These are phyloP conservation scores for Fistulina hepatica DNA, from an alignment of 1,284 basidiomycete species.

Conservation along the genomic window DNA sequence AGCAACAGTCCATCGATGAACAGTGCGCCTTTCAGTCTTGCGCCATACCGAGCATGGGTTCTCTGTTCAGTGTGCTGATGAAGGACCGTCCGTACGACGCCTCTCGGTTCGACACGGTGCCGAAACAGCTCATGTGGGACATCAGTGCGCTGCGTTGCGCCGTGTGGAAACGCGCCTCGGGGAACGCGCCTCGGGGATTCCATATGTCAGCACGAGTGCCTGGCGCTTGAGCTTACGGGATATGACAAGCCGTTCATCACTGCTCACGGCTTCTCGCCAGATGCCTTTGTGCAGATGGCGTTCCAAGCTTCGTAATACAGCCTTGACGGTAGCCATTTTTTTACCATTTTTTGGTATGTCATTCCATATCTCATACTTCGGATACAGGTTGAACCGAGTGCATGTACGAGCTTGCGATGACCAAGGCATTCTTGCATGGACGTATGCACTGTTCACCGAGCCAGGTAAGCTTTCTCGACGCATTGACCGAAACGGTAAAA, in stretches of 20 bases:
- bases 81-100: no score
- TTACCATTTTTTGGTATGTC: no score
- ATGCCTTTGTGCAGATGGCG: conserved; percentile 94
- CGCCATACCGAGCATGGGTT: no score
- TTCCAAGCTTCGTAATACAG: conserved; percentile 96
- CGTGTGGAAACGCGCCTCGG: conserved; percentile 86
- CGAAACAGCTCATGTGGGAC: conserved; percentile 94
- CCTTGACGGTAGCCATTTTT: conserved; percentile 84
- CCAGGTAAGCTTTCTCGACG: no score
- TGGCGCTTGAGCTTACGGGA: conserved; percentile 72
- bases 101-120: conserved; percentile 81
- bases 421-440: conserved; percentile 90
- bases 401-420: conserved; percentile 98
- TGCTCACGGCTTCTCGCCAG: conserved; percentile 84
- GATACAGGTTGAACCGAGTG: conserved; percentile 89
- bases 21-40: no score
- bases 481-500: no score
- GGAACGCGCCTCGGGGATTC: conserved; percentile 90
- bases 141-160: conserved; percentile 74
- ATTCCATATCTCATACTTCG: no score
- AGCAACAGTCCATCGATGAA: no score
- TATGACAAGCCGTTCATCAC: conserved; percentile 56
- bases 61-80: no score
- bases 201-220: conserved; percentile 97
- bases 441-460: conserved; percentile 93